Evolutionary conservation across 164 flowering plant species (phyloP), one percentile per base, ranked within the genome.

Genomic region (Kingdonia uniflora): DNA sequence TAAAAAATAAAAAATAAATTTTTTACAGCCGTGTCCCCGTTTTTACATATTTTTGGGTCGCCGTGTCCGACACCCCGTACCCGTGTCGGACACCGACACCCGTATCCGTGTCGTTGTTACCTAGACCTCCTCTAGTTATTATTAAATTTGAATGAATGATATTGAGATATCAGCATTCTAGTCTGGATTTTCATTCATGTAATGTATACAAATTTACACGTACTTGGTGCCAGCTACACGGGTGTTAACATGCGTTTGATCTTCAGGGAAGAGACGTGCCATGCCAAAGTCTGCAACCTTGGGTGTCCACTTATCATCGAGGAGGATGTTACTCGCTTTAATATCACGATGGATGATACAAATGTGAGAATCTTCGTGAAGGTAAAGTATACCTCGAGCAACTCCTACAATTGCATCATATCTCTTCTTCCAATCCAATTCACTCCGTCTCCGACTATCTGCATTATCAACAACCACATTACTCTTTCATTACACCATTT

Each of bases 211-310:
- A 43, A 24, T 12, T 20, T 3, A 23, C 1, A 66, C 86, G n/a
- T 81, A 92, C 96, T 77, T 92, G 71, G 99, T 92, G 17, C 97
- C 99, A 46, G 95, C 99, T 11, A 84, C 80, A 57, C 97, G 84
- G 3, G 99, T 92, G 57, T 81, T 74, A 39, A 92, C 81, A 37
- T 88, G 95, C 0, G 97, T 81, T 62, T 77, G 55, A 59, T 82
- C 92, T 60, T 88, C 97, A 0, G 80, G 80, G 66, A 62, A 88
- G 37, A 92, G 89, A 17, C 97, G 80, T 49, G 99, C 99, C 87
- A 88, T 77, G 20, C 99, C 99, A 65, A 92, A 88, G 67, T 92
- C 99, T n/a, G 97, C 94, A 21, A 92, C 89, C 65, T 92, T 92
- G 0, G 99, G 92, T 19, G 61, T 66, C 99, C 99, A 92, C 50